phyloP scores from a whole-genome alignment of 2,329 filamentous ascomycete genomes.

The Ascocoryne sarcoides region DNA sequence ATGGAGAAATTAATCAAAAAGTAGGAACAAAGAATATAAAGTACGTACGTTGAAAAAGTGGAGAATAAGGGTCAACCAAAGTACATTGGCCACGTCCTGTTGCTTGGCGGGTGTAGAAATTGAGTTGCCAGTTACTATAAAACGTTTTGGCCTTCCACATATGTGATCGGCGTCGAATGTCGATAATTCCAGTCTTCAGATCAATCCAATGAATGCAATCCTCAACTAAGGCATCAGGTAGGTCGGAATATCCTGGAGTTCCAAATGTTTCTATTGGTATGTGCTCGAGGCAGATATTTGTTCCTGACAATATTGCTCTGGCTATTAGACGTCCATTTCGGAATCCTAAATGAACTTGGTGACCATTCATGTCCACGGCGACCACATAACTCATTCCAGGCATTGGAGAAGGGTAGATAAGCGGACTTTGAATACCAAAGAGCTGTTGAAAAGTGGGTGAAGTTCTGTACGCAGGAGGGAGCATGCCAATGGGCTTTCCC shows the following conservation, averaged over 20 bases:
- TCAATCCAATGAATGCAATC: conserved; percentile 52
- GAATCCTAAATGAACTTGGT: conserved; percentile 47
- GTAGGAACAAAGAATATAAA: neutral
- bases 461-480: neutral
- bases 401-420: conserved; percentile 42
- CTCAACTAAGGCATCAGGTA: conserved; percentile 42
- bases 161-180: conserved; percentile 40
- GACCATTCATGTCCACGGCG: conserved; percentile 28
- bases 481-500: conserved; percentile 1
- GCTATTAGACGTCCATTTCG: conserved; percentile 35
- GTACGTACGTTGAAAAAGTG: conserved; percentile 28
- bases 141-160: conserved; percentile 32
- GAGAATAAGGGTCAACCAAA: conserved; percentile 42
- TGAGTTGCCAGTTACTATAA: conserved; percentile 36
- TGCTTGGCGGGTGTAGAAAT: conserved; percentile 25
- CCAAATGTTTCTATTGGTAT: conserved; percentile 30
- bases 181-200: conserved; percentile 35
- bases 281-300: conserved; percentile 29
- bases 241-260: conserved; percentile 30
- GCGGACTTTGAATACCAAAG: conserved; percentile 44
- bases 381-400: conserved; percentile 43
- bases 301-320: conserved; percentile 27
- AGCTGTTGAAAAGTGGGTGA: conserved; percentile 30
- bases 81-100: conserved; percentile 9
- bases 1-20: too few species aligned